phyloP scores from a whole-genome alignment of 305 asterid genomes.

The Fraxinus sp. region DNA sequence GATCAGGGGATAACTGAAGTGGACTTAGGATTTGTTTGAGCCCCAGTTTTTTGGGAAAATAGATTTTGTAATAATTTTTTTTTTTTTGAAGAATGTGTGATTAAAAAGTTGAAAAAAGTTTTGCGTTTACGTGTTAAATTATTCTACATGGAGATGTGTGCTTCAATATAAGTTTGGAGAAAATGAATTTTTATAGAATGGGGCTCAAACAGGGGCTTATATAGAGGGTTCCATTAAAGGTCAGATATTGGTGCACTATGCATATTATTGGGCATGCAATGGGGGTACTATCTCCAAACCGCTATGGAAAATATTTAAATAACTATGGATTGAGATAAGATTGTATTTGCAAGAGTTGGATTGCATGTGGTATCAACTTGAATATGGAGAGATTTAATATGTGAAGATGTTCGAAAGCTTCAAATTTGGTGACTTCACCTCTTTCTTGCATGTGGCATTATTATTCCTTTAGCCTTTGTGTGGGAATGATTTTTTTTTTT shows the following conservation, averaged over 20 bases:
- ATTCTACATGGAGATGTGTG: too few species aligned
- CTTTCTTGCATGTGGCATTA: not conserved
- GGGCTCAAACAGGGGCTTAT: too few species aligned
- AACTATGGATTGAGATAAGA: not conserved
- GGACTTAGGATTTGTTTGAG: not conserved
- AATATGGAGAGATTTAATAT: not conserved
- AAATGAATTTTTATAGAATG: too few species aligned
- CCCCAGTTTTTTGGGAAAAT: too few species aligned
- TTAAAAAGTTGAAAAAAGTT: too few species aligned
- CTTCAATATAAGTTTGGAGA: too few species aligned
- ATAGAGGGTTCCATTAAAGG: not conserved
- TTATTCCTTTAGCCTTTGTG: not conserved
- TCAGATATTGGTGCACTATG: not conserved
- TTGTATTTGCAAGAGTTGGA: not conserved
- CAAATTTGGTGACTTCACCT: not conserved
- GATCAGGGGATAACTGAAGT: not conserved
- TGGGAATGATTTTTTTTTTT: too few species aligned
- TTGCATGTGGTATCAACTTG: not conserved
- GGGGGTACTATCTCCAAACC: not conserved
- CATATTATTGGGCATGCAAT: not conserved
- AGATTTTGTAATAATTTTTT: too few species aligned
- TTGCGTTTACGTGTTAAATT: too few species aligned
- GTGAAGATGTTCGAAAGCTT: not conserved
- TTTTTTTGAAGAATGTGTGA: too few species aligned
- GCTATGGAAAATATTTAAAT: not conserved